Base-by-base conservation (phyloP, 495 filamentous ascomycete genomes). In the Xylaria nigripes region DNA sequence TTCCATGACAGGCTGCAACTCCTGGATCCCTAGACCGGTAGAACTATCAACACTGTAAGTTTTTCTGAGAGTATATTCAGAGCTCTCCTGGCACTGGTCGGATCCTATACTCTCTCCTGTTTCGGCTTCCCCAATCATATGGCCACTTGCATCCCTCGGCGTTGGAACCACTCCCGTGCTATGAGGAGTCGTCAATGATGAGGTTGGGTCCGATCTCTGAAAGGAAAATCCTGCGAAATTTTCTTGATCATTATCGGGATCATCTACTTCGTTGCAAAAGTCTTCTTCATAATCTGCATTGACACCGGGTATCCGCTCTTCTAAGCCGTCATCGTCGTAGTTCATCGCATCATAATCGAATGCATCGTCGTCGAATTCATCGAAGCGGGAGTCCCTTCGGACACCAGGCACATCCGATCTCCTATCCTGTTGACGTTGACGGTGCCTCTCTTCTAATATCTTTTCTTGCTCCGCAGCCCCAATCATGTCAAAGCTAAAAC, bases 401-500 rank as follows among this genome's bases (percentile, higher is more conserved):
- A 21, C 57, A 9, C 22, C 24, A 27, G 59, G 38, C 12, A 68
- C 63, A 21, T 71, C 60, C 10, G 61, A 62, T 44, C 75, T 72
- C 63, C 75, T 79, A 45, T 79, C 78, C 27, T 78, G 72, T 32
- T 85, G 84, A 47, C 86, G 84, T 52, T 86, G 80, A 49, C 87
- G 83, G 59, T 93, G 86, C 36, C 88, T 83, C 63, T 95, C 90
- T 71, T 96, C 90, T 15, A 96, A 68, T 2, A 91, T 62, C 62
- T 84, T 84, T 66, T 96, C 90, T 65, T 95, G 84, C 10, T 79
- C 79, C 5, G 86, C 83, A 13, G 87, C 83, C 29, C 87, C 89
- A n/a, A 85, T 81, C 78, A 95, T 87, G 61, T 96, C 90, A 61
- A 96, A 96, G 63, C 89, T 94, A 60, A 96, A 95, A 9, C 90